phyloP scores from a whole-genome alignment of 2,329 filamentous ascomycete genomes.

The Ophiosphaerella herpotricha region DNA sequence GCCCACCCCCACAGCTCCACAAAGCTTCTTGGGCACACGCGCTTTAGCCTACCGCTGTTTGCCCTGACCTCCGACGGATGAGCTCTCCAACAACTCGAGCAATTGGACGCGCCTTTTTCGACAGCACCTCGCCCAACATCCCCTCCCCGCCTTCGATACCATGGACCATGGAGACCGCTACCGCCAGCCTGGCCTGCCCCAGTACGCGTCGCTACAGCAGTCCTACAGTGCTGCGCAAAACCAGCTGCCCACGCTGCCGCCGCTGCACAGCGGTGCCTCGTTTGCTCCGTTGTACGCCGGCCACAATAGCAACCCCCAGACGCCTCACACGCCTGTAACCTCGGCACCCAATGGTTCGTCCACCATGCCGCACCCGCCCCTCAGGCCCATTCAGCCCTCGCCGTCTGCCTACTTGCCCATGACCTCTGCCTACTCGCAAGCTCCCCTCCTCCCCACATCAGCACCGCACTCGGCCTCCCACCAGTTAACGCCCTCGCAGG shows the following conservation, averaged over 20 bases:
- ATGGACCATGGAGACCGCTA: slow-evolving; percentile 44
- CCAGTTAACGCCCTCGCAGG: slow-evolving; percentile 44
- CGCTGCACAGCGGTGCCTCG: slow-evolving; percentile 37
- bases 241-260: slow-evolving; percentile 42
- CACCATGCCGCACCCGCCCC: slow-evolving; percentile 44
- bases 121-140: slow-evolving; percentile 14
- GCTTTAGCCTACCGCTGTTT: slow-evolving; percentile 28
- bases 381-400: slow-evolving; percentile 45
- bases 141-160: slow-evolving; percentile 18
- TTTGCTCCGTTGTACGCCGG: slow-evolving; percentile 38
- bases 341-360: slow-evolving; percentile 35
- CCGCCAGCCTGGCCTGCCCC: slow-evolving; percentile 41
- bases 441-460: slow-evolving; percentile 39
- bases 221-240: slow-evolving; percentile 36
- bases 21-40: slow-evolving; percentile 37
- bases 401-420: slow-evolving; percentile 41
- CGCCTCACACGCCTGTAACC: slow-evolving; percentile 44
- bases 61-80: slow-evolving; percentile 39
- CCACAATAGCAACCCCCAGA: slow-evolving; percentile 46
- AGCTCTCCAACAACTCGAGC: slow-evolving; percentile 28
- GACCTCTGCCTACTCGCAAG: slow-evolving; percentile 43
- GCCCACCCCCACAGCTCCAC: slow-evolving; percentile 42
- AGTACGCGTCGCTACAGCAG: slow-evolving; percentile 41
- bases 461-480: slow-evolving; percentile 41
- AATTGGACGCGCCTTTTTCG: slow-evolving; percentile 39